A percentile compares a stretch with the other conserved stretches of the same genome.
Evolutionary conservation across 2,329 filamentous ascomycete species (phyloP).

Genomic region (Fusarium sp.): DNA sequence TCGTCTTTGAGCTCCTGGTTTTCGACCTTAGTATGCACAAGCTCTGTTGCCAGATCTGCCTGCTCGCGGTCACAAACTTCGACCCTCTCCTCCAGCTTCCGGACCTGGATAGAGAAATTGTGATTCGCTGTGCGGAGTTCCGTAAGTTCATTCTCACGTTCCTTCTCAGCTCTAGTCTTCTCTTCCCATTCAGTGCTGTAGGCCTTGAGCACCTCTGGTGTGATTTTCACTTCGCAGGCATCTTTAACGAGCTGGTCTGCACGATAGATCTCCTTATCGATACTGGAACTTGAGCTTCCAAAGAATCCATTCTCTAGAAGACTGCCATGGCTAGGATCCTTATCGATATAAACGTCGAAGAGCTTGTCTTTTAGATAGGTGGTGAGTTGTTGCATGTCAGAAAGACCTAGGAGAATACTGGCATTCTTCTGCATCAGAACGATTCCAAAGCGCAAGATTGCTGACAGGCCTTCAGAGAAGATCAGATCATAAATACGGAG

Average conservation of each 20-base stretch:
- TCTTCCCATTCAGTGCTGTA: conserved; percentile 95
- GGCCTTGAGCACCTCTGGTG: conserved; percentile 81
- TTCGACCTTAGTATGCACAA: conserved; percentile 92
- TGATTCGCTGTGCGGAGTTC: conserved; percentile 75
- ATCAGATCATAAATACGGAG: conserved; percentile 97
- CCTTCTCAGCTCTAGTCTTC: conserved; percentile 83
- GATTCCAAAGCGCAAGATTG: conserved; percentile 93
- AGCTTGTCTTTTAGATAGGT: conserved; percentile 92
- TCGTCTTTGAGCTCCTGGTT: conserved; percentile 91
- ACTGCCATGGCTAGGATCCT: conserved; percentile 89
- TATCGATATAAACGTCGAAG: conserved; percentile 98
- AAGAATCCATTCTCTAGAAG: conserved; percentile 98
- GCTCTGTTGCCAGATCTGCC: conserved; percentile 88
- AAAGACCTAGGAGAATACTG: conserved; percentile 80
- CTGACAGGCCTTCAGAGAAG: conserved; percentile 90
- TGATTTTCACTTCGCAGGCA: conserved; percentile 88
- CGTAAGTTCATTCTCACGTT: conserved; percentile 85
- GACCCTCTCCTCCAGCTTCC: conserved; percentile 86
- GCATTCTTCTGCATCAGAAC: conserved; percentile 97
- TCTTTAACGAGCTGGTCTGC: conserved; percentile 94
- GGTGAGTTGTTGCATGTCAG: conserved; percentile 91
- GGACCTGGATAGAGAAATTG: conserved; percentile 80
- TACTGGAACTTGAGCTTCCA: conserved; percentile 86
- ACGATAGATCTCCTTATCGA: conserved; percentile 95
- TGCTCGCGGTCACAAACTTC: conserved; percentile 93